These are phyloP conservation scores for Aspergillus calidoustus DNA, from an alignment of 2,329 filamentous ascomycete genomes.

Conservation along the genomic window DNA sequence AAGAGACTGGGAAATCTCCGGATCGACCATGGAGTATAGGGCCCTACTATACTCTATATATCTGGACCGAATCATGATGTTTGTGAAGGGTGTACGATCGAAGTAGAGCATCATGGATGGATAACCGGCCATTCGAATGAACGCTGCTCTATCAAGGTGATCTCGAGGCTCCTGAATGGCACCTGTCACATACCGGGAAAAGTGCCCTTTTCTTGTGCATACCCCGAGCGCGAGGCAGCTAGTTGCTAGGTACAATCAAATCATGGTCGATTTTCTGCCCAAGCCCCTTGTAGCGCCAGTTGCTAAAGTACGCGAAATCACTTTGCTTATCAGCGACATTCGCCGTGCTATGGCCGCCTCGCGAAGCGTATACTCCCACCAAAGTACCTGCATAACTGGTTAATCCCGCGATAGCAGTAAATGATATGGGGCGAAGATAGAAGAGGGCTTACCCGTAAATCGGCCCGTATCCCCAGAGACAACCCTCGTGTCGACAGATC, in stretches of 20 bases:
- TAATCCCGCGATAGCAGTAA: neutral
- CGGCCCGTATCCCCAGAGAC: constrained; percentile 13
- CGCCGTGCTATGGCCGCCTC: neutral
- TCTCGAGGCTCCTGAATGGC: too few species aligned
- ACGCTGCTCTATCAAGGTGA: too few species aligned
- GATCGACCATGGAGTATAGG: too few species aligned
- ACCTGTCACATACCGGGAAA: too few species aligned
- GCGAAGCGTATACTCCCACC: constrained; percentile 10
- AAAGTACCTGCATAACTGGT: neutral
- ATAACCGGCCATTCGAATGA: too few species aligned
- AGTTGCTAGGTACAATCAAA: constrained; percentile 10
- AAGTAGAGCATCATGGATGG: too few species aligned
- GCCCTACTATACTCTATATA: too few species aligned
- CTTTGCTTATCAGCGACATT: neutral
- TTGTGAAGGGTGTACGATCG: too few species aligned
- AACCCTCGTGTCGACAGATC: constrained; percentile 2
- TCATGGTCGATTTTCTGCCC: constrained; percentile 14
- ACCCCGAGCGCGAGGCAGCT: too few species aligned
- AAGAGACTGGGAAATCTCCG: too few species aligned
- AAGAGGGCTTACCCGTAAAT: constrained; percentile 15
- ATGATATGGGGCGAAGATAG: neutral
- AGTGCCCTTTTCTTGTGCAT: too few species aligned
- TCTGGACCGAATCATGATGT: too few species aligned
- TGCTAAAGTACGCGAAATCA: constrained; percentile 13
- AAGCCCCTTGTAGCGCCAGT: constrained; percentile 13